A percentile compares a stretch with the other conserved stretches of the same genome.
Evolutionary conservation across 2,329 filamentous ascomycete genomes (phyloP).

Genomic region (Ophiostoma montium): DNA sequence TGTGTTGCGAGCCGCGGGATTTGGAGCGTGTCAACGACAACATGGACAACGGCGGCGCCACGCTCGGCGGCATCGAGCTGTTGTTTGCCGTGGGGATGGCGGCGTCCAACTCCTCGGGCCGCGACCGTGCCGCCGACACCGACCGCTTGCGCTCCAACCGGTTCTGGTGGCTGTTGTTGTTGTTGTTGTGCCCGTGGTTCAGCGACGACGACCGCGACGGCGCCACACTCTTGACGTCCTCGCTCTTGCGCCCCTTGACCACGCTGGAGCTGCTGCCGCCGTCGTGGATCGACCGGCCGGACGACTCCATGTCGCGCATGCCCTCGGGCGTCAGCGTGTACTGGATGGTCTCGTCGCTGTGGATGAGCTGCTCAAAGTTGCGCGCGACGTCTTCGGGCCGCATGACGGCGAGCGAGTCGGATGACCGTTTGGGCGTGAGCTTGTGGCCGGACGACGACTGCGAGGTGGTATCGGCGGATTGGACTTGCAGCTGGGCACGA

Average conservation of each 20-base stretch:
- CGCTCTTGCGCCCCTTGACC: slow-evolving; percentile 29
- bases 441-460: slow-evolving; percentile 36
- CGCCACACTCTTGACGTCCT: slow-evolving; percentile 28
- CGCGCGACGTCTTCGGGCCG: slow-evolving; percentile 45
- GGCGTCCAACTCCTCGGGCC: neutral
- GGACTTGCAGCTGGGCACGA: too few species aligned
- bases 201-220: slow-evolving; percentile 37
- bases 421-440: slow-evolving; percentile 39
- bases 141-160: slow-evolving; percentile 22
- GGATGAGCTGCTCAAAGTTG: slow-evolving; percentile 66
- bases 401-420: slow-evolving; percentile 39
- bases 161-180: slow-evolving; percentile 19
- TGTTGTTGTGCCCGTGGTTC: slow-evolving; percentile 18
- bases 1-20: slow-evolving; percentile 19
- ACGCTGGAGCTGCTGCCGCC: slow-evolving; percentile 20
- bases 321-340: slow-evolving; percentile 69
- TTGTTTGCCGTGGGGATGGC: slow-evolving; percentile 18
- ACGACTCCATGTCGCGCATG: slow-evolving; percentile 56
- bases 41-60: slow-evolving; percentile 8
- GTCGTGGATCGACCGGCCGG: slow-evolving; percentile 25
- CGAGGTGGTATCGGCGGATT: too few species aligned
- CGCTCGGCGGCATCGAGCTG: slow-evolving; percentile 1
- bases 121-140: slow-evolving; percentile 20
- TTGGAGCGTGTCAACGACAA: slow-evolving; percentile 20
- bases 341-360: slow-evolving; percentile 69